These are phyloP conservation scores for Metarhizium album DNA, from an alignment of 2,329 filamentous ascomycete species.

Conservation along the genomic window DNA sequence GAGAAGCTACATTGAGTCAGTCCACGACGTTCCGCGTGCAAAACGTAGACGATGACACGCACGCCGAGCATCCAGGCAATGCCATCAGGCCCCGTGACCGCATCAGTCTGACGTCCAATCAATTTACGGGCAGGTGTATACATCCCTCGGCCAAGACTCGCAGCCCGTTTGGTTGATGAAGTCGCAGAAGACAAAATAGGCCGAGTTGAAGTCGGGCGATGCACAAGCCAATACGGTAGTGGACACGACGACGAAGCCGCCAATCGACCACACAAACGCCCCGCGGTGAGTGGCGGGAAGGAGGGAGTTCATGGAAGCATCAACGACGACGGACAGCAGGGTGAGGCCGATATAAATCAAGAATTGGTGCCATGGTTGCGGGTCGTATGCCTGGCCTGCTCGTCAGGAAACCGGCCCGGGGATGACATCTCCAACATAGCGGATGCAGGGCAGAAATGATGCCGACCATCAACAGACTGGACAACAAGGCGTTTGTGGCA, in stretches of 20 bases:
- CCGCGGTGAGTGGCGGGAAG: conserved; percentile 43
- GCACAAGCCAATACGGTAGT: conserved; percentile 57
- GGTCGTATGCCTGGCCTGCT: conserved; percentile 31
- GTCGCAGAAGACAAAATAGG: conserved; percentile 19
- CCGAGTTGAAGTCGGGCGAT: conserved; percentile 43
- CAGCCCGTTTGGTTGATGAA: conserved; percentile 23
- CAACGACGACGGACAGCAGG: conserved; percentile 17
- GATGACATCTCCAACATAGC: conserved; percentile 2
- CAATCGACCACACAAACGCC: conserved; percentile 60
- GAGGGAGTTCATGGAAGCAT: conserved; percentile 20
- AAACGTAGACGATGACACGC: background rate
- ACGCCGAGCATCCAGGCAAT: conserved; percentile 23
- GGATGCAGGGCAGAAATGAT: conserved; percentile 52
- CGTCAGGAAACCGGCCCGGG: background rate
- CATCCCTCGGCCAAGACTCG: conserved; percentile 1
- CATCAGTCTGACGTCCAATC: background rate
- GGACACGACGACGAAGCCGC: conserved; percentile 56
- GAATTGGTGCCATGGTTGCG: conserved; percentile 59
- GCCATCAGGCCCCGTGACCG: conserved; percentile 18
- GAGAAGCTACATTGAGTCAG: conserved; percentile 12
- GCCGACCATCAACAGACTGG: conserved; percentile 54
- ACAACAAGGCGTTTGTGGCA: conserved; percentile 56
- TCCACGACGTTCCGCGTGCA: background rate
- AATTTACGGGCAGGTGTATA: no score
- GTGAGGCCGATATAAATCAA: conserved; percentile 31